Evolutionary conservation across 164 flowering plant genomes (phyloP).

Genomic region (Amborella trichopoda): DNA sequence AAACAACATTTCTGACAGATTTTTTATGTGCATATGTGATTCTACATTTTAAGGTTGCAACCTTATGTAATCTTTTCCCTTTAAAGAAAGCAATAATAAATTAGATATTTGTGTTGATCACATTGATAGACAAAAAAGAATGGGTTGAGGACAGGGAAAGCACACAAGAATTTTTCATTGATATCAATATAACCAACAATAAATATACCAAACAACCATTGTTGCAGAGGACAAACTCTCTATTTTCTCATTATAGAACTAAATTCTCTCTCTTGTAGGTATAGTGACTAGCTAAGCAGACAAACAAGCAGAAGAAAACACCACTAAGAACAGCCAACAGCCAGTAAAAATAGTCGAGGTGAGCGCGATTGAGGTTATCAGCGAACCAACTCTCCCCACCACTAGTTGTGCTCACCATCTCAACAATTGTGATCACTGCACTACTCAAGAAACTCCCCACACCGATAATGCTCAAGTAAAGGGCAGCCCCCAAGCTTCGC

Average conservation of each 20-base stretch:
- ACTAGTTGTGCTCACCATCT: not conserved
- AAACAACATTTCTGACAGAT: no score
- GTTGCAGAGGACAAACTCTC: no score
- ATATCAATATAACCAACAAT: not conserved
- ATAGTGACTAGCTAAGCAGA: not conserved
- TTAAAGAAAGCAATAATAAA: no score
- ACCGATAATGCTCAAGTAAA: constrained; percentile 15
- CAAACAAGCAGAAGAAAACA: not conserved
- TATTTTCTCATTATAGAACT: no score
- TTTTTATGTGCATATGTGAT: no score
- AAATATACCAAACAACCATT: not conserved
- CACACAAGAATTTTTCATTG: no score
- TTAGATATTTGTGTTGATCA: no score
- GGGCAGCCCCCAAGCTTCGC: constrained; percentile 14
- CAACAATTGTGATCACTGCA: constrained; percentile 5
- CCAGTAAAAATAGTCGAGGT: constrained; percentile 19
- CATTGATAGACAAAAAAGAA: no score
- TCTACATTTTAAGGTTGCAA: no score
- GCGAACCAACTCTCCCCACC: constrained; percentile 11
- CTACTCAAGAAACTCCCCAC: constrained; percentile 16
- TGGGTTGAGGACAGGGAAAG: no score
- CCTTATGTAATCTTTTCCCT: no score
- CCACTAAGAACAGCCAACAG: constrained; percentile 13
- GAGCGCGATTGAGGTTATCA: constrained; percentile 14
- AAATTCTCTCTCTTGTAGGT: constrained; percentile 1